Base-by-base conservation (phyloP, 2,329 filamentous ascomycete species). In the Botrytis squamosa region DNA sequence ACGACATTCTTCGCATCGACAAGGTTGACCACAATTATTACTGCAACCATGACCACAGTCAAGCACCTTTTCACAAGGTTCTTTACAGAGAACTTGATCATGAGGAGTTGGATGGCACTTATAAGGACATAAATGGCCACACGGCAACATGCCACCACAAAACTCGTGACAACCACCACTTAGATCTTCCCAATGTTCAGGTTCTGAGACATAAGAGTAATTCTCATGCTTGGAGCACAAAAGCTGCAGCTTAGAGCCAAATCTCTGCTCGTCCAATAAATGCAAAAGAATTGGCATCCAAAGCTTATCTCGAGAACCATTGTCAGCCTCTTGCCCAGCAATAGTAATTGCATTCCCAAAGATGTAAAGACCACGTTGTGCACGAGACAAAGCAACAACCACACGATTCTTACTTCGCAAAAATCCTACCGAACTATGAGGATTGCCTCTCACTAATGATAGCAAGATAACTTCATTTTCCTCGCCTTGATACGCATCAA, bases 401-500 rank as follows among this genome's bases (percentile, higher is more conserved):
- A 86, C 85, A 29, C 89, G 85, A 75, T 90, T 89, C 75, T 83
- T 81, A 73, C 92, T 89, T 1, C 87, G 85, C 2, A 97, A 84
- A 77, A 97, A 98, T 0, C 95, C 95, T 44, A 94, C 90, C 1
- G 84, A 84, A 7, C 83, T 79, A 1, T 83, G 78, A 1, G 80
- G 76, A 52, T 91, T 92, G 76, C 91, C 94, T 62, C 95, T 88
- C 4, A 96, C 94, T 0, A 97, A 84, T 0, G 94, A 97, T 0
- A 97, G 84, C 2, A 97, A 81, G 16, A 98, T 86, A 14, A 97
- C 85, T 38, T 95, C 92, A 75, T 97, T 97, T 80, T 97, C 94
- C 78, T 97, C 94, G 20, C 94, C 94, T 81, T 97, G 94, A 79
- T 95, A 97, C 0, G 92, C 93, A 79, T 97, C 95, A 0, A 98